A percentile compares a stretch with the other conserved stretches of the same genome.
Conservation (phyloP, 306 rosid species). For the Rosa chinensis region DNA sequence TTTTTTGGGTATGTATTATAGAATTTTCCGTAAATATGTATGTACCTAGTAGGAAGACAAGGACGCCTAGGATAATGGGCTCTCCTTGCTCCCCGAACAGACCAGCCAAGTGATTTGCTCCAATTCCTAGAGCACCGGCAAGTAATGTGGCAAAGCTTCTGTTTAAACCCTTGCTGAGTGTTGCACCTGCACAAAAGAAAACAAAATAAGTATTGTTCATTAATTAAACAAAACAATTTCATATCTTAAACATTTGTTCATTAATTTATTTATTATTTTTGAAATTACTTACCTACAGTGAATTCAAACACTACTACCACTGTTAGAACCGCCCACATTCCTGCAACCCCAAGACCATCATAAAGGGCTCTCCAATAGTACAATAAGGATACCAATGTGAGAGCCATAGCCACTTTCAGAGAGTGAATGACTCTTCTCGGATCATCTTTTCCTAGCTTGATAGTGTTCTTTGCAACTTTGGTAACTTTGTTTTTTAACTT, state of each 20-base stretch:
- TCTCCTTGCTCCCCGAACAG: constrained; percentile 63
- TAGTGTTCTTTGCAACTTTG: constrained; percentile 33
- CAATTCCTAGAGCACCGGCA: constrained; percentile 85
- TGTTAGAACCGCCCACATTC: constrained; percentile 92
- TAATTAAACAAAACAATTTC: neutral
- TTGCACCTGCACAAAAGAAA: constrained; percentile 58
- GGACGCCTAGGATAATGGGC: constrained; percentile 63
- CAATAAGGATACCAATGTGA: constrained; percentile 72
- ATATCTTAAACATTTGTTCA: neutral
- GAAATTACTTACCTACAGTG: constrained; percentile 59
- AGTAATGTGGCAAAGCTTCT: constrained; percentile 77
- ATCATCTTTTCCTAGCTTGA: constrained; percentile 77
- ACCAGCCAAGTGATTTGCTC: constrained; percentile 62
- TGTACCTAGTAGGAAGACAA: constrained; percentile 77
- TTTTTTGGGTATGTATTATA: neutral
- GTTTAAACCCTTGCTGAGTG: constrained; percentile 69
- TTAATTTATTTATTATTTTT: neutral
- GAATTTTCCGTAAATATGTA: neutral
- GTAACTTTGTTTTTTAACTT: constrained; percentile 41
- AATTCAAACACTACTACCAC: constrained; percentile 89
- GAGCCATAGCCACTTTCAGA: constrained; percentile 84
- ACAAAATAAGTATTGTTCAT: neutral
- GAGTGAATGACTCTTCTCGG: constrained; percentile 89
- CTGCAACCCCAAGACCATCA: constrained; percentile 76
- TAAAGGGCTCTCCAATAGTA: constrained; percentile 76